Evolutionary conservation across 768 basidiomycete genomes (phyloP), one percentile per base, ranked within the genome.

Genomic region (Suillus variegatus): DNA sequence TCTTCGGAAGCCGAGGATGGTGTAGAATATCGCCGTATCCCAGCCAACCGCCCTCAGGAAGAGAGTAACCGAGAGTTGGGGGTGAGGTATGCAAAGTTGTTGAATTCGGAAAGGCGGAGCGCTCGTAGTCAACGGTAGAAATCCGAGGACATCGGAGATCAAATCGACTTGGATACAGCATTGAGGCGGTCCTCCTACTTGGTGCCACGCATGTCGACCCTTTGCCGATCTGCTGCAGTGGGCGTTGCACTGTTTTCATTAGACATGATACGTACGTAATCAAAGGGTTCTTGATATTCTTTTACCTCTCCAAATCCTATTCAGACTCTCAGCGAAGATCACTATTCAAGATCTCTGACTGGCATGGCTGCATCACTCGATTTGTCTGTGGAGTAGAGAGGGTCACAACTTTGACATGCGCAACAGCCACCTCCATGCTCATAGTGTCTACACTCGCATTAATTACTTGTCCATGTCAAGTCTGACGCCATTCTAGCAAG

Each of bases 1-100:
- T 9, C 3, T 22, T 32, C 41, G 18, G 58, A 60, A 20, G n/a
- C 32, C 20, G 36, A 14, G 44, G 67, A 66, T 22, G 66, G 60
- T 35, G 28, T 74, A 47, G 70, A 70, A 40, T 77, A 76, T 64
- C 70, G 66, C n/a, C 62, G 69, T 62, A 70, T 25, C 18, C 58
- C 58, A 32, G 18, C 8, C 10, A 28, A 28, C 12, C 25, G 58
- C 28, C 10, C 3, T 13, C 41, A 60, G 28, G 58, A 60, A 7
- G 41, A 60, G 25, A 60, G 28, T 20, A 60, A 4, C 3, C 58
- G 40, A 44, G 58, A 43, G 25, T 32, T 60, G 6, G 58, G 25
- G 25, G 58, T 60, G 41, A 60, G 20, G 41, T 43, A 60, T 13
- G 58, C 58, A 13, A 60, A 60, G 41, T 43, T 60, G 18, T 28